Conservation (phyloP, 768 basidiomycete genomes). For the Sporobolomyces phaffii region DNA sequence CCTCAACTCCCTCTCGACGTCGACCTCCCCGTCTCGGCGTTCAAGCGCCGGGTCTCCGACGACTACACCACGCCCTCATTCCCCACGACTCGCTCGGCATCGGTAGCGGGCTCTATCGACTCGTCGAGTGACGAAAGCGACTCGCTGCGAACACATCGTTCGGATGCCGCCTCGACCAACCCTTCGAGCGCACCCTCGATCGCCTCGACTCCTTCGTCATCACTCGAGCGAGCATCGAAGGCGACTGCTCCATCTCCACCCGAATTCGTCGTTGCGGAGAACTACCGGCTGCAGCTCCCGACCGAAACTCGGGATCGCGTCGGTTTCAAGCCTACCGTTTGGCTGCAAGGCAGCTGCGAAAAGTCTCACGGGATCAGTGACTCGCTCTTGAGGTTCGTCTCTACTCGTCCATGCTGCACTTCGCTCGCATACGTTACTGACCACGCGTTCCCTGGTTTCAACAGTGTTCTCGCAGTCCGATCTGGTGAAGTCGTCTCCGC, state of each 20-base stretch:
- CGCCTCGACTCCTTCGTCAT: slow-evolving; percentile 30
- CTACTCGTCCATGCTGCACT: slow-evolving; percentile 50
- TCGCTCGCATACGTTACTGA: background rate
- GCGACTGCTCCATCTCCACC: slow-evolving; percentile 32
- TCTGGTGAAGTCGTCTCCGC: slow-evolving; percentile 23
- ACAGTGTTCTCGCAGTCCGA: slow-evolving; percentile 22
- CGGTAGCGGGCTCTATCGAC: background rate
- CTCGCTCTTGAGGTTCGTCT: slow-evolving; percentile 50
- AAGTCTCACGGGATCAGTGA: slow-evolving; percentile 50
- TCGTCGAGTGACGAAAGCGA: slow-evolving; percentile 3
- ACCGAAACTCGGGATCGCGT: slow-evolving; percentile 21
- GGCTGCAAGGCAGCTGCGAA: slow-evolving; percentile 49
- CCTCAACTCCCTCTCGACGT: slow-evolving; percentile 15
- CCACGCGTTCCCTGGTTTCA: background rate
- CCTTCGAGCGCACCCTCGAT: slow-evolving; percentile 32
- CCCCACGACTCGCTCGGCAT: background rate
- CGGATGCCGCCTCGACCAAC: slow-evolving; percentile 14
- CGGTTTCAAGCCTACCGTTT: slow-evolving; percentile 43
- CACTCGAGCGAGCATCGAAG: slow-evolving; percentile 33
- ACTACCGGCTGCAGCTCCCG: slow-evolving; percentile 48
- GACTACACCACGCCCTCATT: background rate
- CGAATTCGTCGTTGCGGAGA: slow-evolving; percentile 48
- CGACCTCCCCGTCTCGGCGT: slow-evolving; percentile 11
- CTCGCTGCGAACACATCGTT: background rate
- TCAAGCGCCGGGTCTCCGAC: slow-evolving; percentile 20